Percentiles rank a stretch among this genome's conserved stretches.
phyloP scores from a whole-genome alignment of 192 early-diverging fungal genomes.

The Geranomyces michiganensis region DNA sequence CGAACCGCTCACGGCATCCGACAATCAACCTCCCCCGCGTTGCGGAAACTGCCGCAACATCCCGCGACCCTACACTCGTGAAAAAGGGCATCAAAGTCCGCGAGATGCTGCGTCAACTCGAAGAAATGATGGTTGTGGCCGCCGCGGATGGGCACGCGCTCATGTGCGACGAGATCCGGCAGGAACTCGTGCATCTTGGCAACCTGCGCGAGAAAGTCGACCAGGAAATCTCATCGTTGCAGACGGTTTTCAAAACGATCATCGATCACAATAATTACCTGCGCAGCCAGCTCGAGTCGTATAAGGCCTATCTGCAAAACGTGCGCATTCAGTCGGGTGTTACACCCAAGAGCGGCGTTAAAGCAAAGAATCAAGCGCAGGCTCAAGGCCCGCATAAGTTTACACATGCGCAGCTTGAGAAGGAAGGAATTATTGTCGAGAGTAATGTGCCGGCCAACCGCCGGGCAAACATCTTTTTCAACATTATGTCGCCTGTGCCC shows the following conservation, averaged over 20 bases:
- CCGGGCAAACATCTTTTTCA: slow-evolving; percentile 85
- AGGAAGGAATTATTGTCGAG: slow-evolving; percentile 89
- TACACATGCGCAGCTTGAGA: slow-evolving; percentile 80
- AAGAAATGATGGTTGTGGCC: slow-evolving; percentile 75
- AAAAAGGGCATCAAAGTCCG: slow-evolving; percentile 94
- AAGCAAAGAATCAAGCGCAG: slow-evolving; percentile 32
- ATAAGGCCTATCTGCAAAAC: slow-evolving; percentile 94
- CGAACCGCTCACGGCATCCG: not conserved
- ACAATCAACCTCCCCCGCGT: slow-evolving; percentile 70
- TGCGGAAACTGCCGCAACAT: slow-evolving; percentile 84
- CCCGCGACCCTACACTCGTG: slow-evolving; percentile 84
- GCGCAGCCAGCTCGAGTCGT: slow-evolving; percentile 84
- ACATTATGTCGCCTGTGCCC: slow-evolving; percentile 81
- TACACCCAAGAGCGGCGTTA: slow-evolving; percentile 19
- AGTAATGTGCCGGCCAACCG: slow-evolving; percentile 90
- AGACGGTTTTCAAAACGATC: slow-evolving; percentile 89
- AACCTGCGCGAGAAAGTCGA: slow-evolving; percentile 87
- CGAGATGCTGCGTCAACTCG: slow-evolving; percentile 89
- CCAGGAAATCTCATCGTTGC: slow-evolving; percentile 75
- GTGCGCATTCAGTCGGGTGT: slow-evolving; percentile 78
- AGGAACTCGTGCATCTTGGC: slow-evolving; percentile 89
- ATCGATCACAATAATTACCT: slow-evolving; percentile 93
- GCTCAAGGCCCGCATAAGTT: slow-evolving; percentile 81
- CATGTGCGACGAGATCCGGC: slow-evolving; percentile 85
- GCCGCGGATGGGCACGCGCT: slow-evolving; percentile 73